These are phyloP conservation scores for Clonostachys sp. DNA, from an alignment of 2,329 filamentous ascomycete genomes.

Conservation along the genomic window DNA sequence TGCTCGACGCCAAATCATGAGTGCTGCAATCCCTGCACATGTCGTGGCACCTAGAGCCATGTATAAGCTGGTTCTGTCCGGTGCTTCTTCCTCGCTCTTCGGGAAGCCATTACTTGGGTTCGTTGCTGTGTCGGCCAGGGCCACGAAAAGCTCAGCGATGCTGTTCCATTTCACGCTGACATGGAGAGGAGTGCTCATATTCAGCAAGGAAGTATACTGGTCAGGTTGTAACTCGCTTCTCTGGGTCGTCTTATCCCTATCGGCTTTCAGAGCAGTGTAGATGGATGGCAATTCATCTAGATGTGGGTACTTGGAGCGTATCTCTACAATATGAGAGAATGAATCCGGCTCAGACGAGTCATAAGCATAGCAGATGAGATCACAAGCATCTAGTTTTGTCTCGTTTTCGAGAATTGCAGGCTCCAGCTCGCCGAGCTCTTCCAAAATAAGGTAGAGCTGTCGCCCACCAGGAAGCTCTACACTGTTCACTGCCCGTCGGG, in stretches of 20 bases:
- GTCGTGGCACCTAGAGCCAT: conserved; percentile 74
- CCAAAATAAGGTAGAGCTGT: conserved; percentile 93
- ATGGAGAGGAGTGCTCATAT: conserved; percentile 88
- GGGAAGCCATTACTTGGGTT: conserved; percentile 87
- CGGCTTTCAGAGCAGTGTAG: conserved; percentile 91
- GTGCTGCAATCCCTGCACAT: conserved; percentile 57
- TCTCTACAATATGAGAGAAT: conserved; percentile 82
- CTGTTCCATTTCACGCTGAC: conserved; percentile 93
- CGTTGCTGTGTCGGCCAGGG: conserved; percentile 84
- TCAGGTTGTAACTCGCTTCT: conserved; percentile 87
- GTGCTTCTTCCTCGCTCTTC: conserved; percentile 79
- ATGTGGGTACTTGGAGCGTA: conserved; percentile 75
- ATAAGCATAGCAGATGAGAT: conserved; percentile 92
- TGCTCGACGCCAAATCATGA: conserved; percentile 61
- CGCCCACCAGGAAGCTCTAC: conserved; percentile 94
- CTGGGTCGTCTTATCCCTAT: conserved; percentile 96
- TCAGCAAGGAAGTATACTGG: conserved; percentile 77
- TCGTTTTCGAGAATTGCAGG: conserved; percentile 91
- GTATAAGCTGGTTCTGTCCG: conserved; percentile 81
- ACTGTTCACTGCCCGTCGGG: conserved; percentile 88
- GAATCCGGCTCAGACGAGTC: conserved; percentile 96
- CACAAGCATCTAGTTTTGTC: conserved; percentile 84
- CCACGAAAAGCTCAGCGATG: conserved; percentile 90
- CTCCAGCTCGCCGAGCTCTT: conserved; percentile 94
- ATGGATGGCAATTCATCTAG: conserved; percentile 87